Conservation (phyloP, 192 early-diverging fungal genomes). For the Coemansia asiatica region DNA sequence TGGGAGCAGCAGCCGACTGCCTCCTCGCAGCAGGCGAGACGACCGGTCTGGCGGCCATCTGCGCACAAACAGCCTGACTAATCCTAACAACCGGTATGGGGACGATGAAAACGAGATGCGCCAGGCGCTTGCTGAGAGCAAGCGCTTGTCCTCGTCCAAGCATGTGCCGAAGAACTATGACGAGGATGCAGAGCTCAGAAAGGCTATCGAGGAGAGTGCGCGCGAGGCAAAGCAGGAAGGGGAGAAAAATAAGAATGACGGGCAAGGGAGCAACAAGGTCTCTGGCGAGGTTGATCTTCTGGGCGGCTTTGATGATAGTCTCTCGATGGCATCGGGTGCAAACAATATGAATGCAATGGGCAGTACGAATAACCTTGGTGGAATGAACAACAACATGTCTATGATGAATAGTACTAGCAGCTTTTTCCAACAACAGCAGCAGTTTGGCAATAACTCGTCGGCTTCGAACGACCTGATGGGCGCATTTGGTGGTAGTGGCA, state of each 20-base stretch:
- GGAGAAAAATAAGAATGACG: constrained; percentile 8
- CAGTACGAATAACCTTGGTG: constrained; percentile 15
- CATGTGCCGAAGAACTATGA: constrained; percentile 46
- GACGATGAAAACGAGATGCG: constrained; percentile 83
- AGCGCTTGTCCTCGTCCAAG: constrained; percentile 60
- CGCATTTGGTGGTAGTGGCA: constrained; percentile 16
- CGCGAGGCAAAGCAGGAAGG: constrained; percentile 58
- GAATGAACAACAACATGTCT: constrained; percentile 19
- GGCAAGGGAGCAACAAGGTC: neutral
- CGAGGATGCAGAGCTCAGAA: constrained; percentile 70
- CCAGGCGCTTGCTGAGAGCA: constrained; percentile 82
- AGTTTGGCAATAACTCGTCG: constrained; percentile 24
- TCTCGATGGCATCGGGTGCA: neutral
- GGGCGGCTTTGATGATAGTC: constrained; percentile 41
- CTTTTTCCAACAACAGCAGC: constrained; percentile 40
- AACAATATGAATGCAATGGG: constrained; percentile 12
- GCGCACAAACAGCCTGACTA: constrained; percentile 35
- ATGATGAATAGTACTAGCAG: constrained; percentile 33
- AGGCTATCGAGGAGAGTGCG: constrained; percentile 85
- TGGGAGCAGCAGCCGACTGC: constrained; percentile 44
- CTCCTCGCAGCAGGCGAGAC: constrained; percentile 8
- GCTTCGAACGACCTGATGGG: constrained; percentile 33
- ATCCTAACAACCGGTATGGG: constrained; percentile 22
- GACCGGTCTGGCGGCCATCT: constrained; percentile 18
- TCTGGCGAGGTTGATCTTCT: constrained; percentile 38